A percentile compares a stretch with the other conserved stretches of the same genome.
These are phyloP conservation scores for Tolypocladium capitatum DNA, from an alignment of 2,329 filamentous ascomycete species.

Conservation along the genomic window DNA sequence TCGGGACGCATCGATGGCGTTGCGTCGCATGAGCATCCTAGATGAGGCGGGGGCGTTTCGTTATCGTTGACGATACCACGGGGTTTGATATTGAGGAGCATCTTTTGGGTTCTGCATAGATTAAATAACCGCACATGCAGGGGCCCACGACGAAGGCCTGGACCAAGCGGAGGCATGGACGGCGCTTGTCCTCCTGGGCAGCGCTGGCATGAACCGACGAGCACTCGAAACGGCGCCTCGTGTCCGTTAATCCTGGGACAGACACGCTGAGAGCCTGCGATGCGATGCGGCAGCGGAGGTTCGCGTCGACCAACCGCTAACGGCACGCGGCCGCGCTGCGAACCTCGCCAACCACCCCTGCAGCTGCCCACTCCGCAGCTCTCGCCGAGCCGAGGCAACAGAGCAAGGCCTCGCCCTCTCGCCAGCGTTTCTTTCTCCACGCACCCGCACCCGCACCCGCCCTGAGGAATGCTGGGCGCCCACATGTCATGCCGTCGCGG, in stretches of 20 bases:
- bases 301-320: too few relatives aligned
- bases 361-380: neutral
- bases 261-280: neutral
- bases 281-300: too few relatives aligned
- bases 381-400: neutral
- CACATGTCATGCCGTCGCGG: constrained; percentile 8
- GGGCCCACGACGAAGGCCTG: neutral
- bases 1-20: too few relatives aligned
- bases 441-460: neutral
- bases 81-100: neutral
- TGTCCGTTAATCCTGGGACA: neutral
- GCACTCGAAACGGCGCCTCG: neutral
- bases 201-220: neutral
- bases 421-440: too few relatives aligned
- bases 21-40: neutral
- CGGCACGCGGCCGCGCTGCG: too few relatives aligned
- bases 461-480: constrained; percentile 2
- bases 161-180: too few relatives aligned
- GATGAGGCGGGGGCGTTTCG: neutral
- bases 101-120: neutral
- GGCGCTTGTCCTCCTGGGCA: too few relatives aligned
- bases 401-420: too few relatives aligned
- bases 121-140: too few relatives aligned
- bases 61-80: neutral
- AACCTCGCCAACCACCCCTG: too few relatives aligned